Conservation (phyloP, 192 early-diverging fungal species). For the Podila minutissima region DNA sequence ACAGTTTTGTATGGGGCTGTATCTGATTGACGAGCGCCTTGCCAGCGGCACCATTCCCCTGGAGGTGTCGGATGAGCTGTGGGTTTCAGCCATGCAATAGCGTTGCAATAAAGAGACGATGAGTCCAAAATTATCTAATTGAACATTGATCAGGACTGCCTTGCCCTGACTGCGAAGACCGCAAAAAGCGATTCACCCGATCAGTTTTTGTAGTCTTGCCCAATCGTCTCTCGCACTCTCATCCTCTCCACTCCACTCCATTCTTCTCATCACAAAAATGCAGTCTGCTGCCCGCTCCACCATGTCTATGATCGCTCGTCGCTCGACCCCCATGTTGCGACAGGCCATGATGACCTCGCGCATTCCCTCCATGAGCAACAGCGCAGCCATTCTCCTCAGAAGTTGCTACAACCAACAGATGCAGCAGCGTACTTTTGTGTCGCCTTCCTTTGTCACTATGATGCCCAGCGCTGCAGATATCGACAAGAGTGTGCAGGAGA, state of each 20-base stretch:
- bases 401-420: slow-evolving; percentile 2
- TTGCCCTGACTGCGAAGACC: neutral
- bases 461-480: slow-evolving; percentile 13
- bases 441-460: slow-evolving; percentile 4
- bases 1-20: slow-evolving; percentile 57
- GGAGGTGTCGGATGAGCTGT: slow-evolving; percentile 45
- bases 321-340: neutral
- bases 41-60: slow-evolving; percentile 46
- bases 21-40: slow-evolving; percentile 60
- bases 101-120: neutral
- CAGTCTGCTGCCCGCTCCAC: neutral
- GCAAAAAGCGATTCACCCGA: neutral
- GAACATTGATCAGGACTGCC: neutral
- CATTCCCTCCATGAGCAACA: neutral
- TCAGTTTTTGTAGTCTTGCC: neutral
- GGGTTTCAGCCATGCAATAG: slow-evolving; percentile 45
- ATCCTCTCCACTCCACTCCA: slow-evolving; percentile 3
- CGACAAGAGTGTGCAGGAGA: slow-evolving; percentile 41
- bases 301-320: neutral
- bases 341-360: neutral
- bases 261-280: neutral
- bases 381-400: neutral
- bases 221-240: neutral
- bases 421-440: slow-evolving; percentile 9
- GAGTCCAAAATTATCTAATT: neutral